Evolutionary conservation across 768 basidiomycete species (phyloP), one percentile per base, ranked within the genome.

Genomic region (Mycena filopes): DNA sequence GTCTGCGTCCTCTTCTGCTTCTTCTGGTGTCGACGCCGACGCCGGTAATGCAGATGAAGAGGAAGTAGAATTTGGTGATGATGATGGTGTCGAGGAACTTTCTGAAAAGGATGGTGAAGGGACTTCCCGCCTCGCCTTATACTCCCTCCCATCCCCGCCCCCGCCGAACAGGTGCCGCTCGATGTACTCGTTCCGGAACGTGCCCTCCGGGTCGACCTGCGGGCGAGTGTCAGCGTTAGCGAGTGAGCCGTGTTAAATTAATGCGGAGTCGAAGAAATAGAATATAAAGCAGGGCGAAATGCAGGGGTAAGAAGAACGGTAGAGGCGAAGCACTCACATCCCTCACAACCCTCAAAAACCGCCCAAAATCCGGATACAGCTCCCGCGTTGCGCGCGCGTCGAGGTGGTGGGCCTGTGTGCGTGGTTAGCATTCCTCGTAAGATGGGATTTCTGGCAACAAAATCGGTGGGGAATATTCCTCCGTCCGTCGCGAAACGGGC

Each of bases 161-260:
- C 81, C 82, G 54, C 94, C 94, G 70, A 94, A 86, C 38, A 98
- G 81, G 79, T 98, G 97, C 66, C 97, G 86, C 68, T 90, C 84
- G 55, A 96, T 87, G 74, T 98, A 98, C 77, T 92, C 90, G 73
- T 96, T 98, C 56, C 91, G 87, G 82, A 97, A 92, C 58, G 91
- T 79, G 45, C 92, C 92, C 63, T 76, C 73, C 6, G 91, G 89
- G 82, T 98, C 97, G 25, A 91, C 89, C 13, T 81, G 54, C 2
- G 23, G 18, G 16, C 16, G 13, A 13, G n/a, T 6, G 10, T 53
- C 25, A 53, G 50, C 50, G 33, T 38, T 21, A n/a, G n/a, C n/a
- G n/a, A n/a, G n/a, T n/a, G n/a, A n/a, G 26, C 8, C 25, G 21
- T 23, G 15, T 23, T 46, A 13, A 9, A 9, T 16, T 16, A 42